phyloP scores from a whole-genome alignment of 208 protist species.

The Strigomonas culicis region DNA sequence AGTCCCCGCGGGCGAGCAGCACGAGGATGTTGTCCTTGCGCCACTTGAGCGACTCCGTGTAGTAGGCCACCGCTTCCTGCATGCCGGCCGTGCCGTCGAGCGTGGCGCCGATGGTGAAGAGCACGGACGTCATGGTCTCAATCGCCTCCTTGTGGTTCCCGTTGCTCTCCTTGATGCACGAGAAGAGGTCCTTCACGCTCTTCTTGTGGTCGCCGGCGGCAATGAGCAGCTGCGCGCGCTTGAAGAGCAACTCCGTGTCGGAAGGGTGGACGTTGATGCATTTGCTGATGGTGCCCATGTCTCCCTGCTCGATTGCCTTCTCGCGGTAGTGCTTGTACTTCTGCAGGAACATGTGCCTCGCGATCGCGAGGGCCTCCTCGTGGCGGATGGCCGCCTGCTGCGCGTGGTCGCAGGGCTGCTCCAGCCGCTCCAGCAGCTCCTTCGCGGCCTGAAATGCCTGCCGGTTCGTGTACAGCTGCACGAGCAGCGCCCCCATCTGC shows the following conservation, averaged over 20 bases:
- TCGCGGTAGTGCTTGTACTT: constrained; percentile 67
- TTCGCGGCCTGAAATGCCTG: constrained; percentile 72
- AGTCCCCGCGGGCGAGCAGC: constrained; percentile 79
- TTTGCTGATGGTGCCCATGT: constrained; percentile 72
- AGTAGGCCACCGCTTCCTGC: constrained; percentile 75
- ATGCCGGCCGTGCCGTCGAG: constrained; percentile 43
- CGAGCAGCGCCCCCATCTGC: constrained; percentile 52
- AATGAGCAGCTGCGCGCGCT: constrained; percentile 64
- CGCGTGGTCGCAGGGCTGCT: constrained; percentile 11
- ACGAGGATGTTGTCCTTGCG: constrained; percentile 75
- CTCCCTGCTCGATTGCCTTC: constrained; percentile 47
- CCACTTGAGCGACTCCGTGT: constrained; percentile 88
- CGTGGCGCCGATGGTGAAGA: constrained; percentile 65
- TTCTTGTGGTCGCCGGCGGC: constrained; percentile 53
- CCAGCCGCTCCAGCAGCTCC: constrained; percentile 50
- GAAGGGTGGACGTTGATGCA: constrained; percentile 80
- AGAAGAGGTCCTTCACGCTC: constrained; percentile 80
- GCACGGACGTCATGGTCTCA: constrained; percentile 76
- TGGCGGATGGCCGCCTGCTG: neutral
- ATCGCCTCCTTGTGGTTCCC: constrained; percentile 76
- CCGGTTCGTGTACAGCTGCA: constrained; percentile 77
- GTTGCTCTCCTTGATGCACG: constrained; percentile 77
- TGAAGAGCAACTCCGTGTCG: constrained; percentile 70
- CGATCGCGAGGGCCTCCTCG: constrained; percentile 38
- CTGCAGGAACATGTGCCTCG: constrained; percentile 70